Conservation (phyloP, 768 basidiomycete genomes). For the Boletus vermiculosoides region DNA sequence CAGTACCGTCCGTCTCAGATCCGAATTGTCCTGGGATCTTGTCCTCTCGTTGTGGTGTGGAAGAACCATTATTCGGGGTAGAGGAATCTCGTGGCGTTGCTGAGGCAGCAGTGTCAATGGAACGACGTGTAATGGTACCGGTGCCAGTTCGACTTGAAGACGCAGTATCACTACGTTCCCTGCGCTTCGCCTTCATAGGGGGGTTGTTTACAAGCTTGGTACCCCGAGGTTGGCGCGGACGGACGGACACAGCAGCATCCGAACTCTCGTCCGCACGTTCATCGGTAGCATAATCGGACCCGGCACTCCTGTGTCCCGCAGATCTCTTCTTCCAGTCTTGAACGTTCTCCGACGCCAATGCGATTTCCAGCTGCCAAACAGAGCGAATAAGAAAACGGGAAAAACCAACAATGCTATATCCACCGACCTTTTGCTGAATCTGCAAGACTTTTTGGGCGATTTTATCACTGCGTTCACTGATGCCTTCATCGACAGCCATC, state of each 20-base stretch:
- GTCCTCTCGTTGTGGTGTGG: slow-evolving; percentile 35
- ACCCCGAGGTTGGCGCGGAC: slow-evolving; percentile 41
- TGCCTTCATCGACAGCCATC: slow-evolving; percentile 83
- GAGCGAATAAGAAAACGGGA: slow-evolving; percentile 7
- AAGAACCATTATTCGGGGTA: slow-evolving; percentile 24
- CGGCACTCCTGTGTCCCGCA: slow-evolving; percentile 20
- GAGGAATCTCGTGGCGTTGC: slow-evolving; percentile 31
- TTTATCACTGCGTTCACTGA: slow-evolving; percentile 79
- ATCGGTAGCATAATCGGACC: slow-evolving; percentile 33
- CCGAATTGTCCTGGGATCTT: slow-evolving; percentile 42
- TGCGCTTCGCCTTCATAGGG: slow-evolving; percentile 41
- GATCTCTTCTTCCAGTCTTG: slow-evolving; percentile 34
- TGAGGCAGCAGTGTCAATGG: slow-evolving; percentile 24
- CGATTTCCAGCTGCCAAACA: slow-evolving; percentile 63
- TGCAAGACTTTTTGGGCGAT: slow-evolving; percentile 85
- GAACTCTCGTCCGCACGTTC: slow-evolving; percentile 61
- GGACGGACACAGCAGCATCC: slow-evolving; percentile 42
- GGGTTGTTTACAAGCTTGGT: slow-evolving; percentile 34
- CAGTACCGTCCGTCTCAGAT: slow-evolving; percentile 26
- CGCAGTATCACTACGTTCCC: slow-evolving; percentile 56
- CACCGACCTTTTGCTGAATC: slow-evolving; percentile 85
- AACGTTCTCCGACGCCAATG: slow-evolving; percentile 58
- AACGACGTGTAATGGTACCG: slow-evolving; percentile 29
- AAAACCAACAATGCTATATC: not conserved
- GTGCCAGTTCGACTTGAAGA: slow-evolving; percentile 56